Percentiles rank a stretch among this genome's conserved stretches.
Evolutionary conservation across 148 eudicot species (phyloP).

Genomic region (Euryodendron excelsum): DNA sequence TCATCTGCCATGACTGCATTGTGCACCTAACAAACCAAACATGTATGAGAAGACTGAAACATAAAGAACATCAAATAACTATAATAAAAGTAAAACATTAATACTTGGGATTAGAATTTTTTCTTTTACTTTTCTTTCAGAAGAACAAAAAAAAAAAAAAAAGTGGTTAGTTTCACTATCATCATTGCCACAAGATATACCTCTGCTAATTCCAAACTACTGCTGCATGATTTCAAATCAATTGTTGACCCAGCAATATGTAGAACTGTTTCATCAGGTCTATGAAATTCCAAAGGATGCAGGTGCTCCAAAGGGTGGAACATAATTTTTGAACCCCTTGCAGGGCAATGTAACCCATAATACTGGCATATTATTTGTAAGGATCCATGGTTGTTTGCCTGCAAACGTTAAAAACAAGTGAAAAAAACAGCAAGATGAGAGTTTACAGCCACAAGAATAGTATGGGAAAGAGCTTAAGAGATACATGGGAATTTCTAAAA

Average conservation of each 20-base stretch:
- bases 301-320: slow-evolving; percentile 94
- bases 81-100: neutral
- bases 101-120: neutral
- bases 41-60: neutral
- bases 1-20: slow-evolving; percentile 71
- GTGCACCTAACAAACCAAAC: slow-evolving; percentile 47
- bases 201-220: slow-evolving; percentile 83
- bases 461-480: slow-evolving; percentile 12
- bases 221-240: slow-evolving; percentile 68
- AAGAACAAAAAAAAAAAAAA: too few species aligned
- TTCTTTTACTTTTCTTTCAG: too few species aligned
- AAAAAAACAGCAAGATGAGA: neutral
- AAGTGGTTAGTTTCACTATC: neutral
- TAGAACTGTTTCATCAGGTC: slow-evolving; percentile 58
- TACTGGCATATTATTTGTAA: slow-evolving; percentile 84
- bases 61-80: neutral
- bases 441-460: slow-evolving; percentile 1
- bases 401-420: slow-evolving; percentile 18
- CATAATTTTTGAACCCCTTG: slow-evolving; percentile 66
- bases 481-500: neutral
- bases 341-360: slow-evolving; percentile 57
- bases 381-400: slow-evolving; percentile 82
- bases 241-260: slow-evolving; percentile 60
- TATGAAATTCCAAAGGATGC: slow-evolving; percentile 75
- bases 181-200: slow-evolving; percentile 30